These are phyloP conservation scores for Hypoxylon intermedium DNA, from an alignment of 495 filamentous ascomycete species.

Conservation along the genomic window DNA sequence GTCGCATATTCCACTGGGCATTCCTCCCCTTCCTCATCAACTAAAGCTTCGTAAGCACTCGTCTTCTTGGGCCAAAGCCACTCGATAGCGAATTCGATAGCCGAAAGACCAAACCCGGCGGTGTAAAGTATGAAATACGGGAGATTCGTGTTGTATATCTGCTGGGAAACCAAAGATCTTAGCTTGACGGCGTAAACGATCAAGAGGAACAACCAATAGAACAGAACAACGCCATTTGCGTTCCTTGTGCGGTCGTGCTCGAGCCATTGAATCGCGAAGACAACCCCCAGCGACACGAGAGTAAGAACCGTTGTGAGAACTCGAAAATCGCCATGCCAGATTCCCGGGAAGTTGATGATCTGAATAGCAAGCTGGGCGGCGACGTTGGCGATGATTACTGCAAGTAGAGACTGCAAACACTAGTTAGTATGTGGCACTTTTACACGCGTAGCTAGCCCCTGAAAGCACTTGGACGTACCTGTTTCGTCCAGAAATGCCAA, in stretches of 20 bases:
- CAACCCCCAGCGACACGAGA: constrained; percentile 77
- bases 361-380: constrained; percentile 79
- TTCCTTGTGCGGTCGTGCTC: constrained; percentile 89
- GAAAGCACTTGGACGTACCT: constrained; percentile 62
- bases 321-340: constrained; percentile 83
- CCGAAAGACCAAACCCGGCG: constrained; percentile 73
- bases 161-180: constrained; percentile 81
- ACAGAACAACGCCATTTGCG: constrained; percentile 90
- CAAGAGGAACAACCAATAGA: constrained; percentile 94
- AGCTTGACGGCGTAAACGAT: constrained; percentile 84
- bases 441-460: background rate
- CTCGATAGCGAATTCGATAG: constrained; percentile 81
- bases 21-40: constrained; percentile 79
- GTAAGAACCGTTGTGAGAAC: constrained; percentile 87
- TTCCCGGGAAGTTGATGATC: constrained; percentile 69
- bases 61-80: constrained; percentile 90
- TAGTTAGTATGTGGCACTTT: constrained; percentile 33
- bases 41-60: constrained; percentile 80
- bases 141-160: constrained; percentile 67
- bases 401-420: constrained; percentile 67
- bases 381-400: constrained; percentile 69
- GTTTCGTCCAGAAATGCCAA: constrained; percentile 94
- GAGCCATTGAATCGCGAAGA: constrained; percentile 87
- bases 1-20: constrained; percentile 95
- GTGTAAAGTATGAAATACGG: constrained; percentile 83